These are phyloP conservation scores for Sporothrix curviconia DNA, from an alignment of 2,329 filamentous ascomycete genomes.

Conservation along the genomic window DNA sequence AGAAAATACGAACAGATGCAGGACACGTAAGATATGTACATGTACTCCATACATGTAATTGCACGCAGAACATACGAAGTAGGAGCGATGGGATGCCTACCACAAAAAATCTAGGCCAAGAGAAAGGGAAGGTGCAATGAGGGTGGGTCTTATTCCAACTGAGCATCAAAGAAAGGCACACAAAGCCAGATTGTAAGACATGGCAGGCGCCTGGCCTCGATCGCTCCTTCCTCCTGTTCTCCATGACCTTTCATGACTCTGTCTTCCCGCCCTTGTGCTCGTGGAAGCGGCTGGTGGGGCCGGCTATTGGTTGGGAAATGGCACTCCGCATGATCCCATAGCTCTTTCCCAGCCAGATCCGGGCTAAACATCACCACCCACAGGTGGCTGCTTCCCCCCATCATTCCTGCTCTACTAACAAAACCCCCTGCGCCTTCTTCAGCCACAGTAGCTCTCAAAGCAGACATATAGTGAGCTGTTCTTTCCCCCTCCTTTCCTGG, in stretches of 20 bases:
- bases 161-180: neutral
- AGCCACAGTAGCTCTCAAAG: neutral
- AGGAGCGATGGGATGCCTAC: neutral
- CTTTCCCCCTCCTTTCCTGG: neutral
- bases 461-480: conserved; percentile 9
- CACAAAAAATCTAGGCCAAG: neutral
- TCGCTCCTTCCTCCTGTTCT: neutral
- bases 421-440: conserved; percentile 5
- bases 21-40: neutral
- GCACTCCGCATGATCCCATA: neutral
- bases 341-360: conserved; percentile 9
- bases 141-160: neutral
- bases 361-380: conserved; percentile 7
- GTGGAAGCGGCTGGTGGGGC: conserved; percentile 5
- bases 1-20: neutral
- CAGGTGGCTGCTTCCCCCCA: neutral
- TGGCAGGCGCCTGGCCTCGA: too few species aligned
- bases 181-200: neutral
- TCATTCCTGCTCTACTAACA: neutral
- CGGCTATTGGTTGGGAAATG: conserved; percentile 13
- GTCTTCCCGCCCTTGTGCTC: neutral
- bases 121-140: neutral
- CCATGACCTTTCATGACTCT: neutral
- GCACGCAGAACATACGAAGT: neutral
- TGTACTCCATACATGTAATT: neutral